These are phyloP conservation scores for Erigeron philadelphicus DNA, from an alignment of 140 eudicot species.

Conservation along the genomic window DNA sequence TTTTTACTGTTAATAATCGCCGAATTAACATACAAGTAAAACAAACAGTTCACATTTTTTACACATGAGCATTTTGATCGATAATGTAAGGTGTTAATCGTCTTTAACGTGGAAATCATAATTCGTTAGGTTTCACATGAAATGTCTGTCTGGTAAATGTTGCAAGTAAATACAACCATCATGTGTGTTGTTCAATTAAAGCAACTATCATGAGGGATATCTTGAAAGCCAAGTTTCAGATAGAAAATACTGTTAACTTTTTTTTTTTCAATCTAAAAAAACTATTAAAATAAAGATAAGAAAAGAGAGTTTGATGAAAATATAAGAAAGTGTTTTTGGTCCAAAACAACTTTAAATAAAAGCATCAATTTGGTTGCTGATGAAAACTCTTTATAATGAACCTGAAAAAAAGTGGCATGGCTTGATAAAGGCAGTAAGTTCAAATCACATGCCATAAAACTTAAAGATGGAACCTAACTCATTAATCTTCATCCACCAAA, in stretches of 20 bases:
- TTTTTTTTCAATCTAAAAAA: not conserved
- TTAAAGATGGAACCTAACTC: not conserved
- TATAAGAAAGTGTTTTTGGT: slow-evolving; percentile 30
- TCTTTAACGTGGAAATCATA: slow-evolving; percentile 20
- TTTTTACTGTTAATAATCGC: slow-evolving; percentile 13
- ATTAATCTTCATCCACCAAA: not conserved
- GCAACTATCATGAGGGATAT: slow-evolving; percentile 28
- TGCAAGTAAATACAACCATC: slow-evolving; percentile 19
- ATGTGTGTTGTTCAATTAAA: slow-evolving; percentile 27
- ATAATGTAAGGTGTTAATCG: slow-evolving; percentile 1
- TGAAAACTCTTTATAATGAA: slow-evolving; percentile 20
- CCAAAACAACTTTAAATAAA: slow-evolving; percentile 29
- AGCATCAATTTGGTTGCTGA: slow-evolving; percentile 29
- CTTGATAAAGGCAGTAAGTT: slow-evolving; percentile 21
- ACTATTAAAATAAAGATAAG: not conserved
- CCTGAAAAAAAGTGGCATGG: slow-evolving; percentile 26
- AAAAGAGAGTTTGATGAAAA: slow-evolving; percentile 7
- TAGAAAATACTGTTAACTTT: slow-evolving; percentile 13
- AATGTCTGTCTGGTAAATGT: slow-evolving; percentile 27
- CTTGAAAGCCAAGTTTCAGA: slow-evolving; percentile 25
- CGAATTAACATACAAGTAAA: not conserved
- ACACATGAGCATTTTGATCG: slow-evolving; percentile 1
- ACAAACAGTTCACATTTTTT: not conserved
- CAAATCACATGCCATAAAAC: slow-evolving; percentile 16
- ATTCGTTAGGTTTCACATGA: slow-evolving; percentile 24